Percentiles rank a stretch among this genome's conserved stretches.
These are phyloP conservation scores for Globisporangium cystogenes DNA, from an alignment of 352 stramenopile species.

Conservation along the genomic window DNA sequence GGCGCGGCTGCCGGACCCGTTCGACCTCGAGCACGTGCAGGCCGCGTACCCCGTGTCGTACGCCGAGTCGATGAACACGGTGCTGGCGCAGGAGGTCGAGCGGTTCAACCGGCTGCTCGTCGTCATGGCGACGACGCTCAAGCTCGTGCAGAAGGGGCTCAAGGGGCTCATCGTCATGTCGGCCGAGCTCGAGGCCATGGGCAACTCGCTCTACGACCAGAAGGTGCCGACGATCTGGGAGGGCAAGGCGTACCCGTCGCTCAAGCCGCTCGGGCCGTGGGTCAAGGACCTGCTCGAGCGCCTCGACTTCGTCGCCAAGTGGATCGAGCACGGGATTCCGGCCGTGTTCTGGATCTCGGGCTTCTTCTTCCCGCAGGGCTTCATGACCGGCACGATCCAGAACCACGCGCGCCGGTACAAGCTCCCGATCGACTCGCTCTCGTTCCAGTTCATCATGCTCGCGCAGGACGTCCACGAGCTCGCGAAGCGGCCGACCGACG, in stretches of 20 bases:
- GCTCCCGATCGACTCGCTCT: constrained; percentile 90
- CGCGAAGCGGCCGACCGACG: constrained; percentile 49
- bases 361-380: constrained; percentile 92
- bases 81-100: constrained; percentile 86
- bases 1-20: constrained; percentile 43
- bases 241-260: constrained; percentile 84
- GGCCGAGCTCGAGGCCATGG: constrained; percentile 81
- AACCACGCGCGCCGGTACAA: constrained; percentile 89
- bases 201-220: constrained; percentile 82
- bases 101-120: constrained; percentile 78
- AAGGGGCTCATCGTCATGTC: constrained; percentile 86
- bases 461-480: constrained; percentile 48
- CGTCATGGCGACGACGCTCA: constrained; percentile 61
- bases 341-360: constrained; percentile 88
- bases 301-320: constrained; percentile 62
- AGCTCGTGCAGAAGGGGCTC: constrained; percentile 63
- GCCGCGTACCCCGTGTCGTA: constrained; percentile 89
- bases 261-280: constrained; percentile 88
- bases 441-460: constrained; percentile 88
- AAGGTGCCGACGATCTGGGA: constrained; percentile 88
- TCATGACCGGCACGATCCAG: constrained; percentile 90
- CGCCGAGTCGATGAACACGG: constrained; percentile 95
- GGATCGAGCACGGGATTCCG: constrained; percentile 73
- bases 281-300: constrained; percentile 84
- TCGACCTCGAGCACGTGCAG: constrained; percentile 76